Conservation (phyloP, 768 basidiomycete genomes). For the Heimioporus sp. region DNA sequence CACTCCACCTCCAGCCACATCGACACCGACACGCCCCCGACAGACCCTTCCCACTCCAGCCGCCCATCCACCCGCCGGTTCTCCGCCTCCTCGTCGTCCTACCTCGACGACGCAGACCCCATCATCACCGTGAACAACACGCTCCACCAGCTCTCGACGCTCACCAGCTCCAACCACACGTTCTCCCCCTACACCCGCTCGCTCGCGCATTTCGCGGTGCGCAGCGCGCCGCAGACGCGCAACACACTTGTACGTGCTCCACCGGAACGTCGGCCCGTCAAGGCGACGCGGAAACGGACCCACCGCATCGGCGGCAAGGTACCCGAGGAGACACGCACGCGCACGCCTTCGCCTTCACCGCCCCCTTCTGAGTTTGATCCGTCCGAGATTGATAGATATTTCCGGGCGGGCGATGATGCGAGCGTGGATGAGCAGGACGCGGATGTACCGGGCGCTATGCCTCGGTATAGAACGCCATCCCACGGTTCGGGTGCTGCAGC, state of each 20-base stretch:
- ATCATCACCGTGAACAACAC: constrained; percentile 68
- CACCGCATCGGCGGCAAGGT: constrained; percentile 51
- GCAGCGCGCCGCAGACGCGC: constrained; percentile 66
- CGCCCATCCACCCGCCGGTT: constrained; percentile 30
- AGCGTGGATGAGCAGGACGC: background rate
- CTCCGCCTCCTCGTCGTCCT: constrained; percentile 30
- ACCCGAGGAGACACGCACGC: constrained; percentile 2
- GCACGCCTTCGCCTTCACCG: constrained; percentile 30
- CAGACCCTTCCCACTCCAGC: constrained; percentile 26
- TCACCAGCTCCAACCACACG: constrained; percentile 89
- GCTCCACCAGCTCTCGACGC: constrained; percentile 81
- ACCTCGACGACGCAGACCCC: constrained; percentile 38
- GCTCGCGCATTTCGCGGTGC: constrained; percentile 88
- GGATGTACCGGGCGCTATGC: background rate
- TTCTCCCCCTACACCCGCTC: constrained; percentile 91
- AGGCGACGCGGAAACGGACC: constrained; percentile 75
- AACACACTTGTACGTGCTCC: constrained; percentile 32
- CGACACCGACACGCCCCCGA: constrained; percentile 50
- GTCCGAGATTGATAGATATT: constrained; percentile 75
- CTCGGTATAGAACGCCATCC: background rate
- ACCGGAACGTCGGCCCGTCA: constrained; percentile 54
- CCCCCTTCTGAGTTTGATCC: constrained; percentile 60
- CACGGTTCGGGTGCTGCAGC: no score
- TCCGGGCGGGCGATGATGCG: constrained; percentile 40
- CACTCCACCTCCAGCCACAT: constrained; percentile 27